A percentile compares a stretch with the other conserved stretches of the same genome.
These are phyloP conservation scores for Polyporus arcularius DNA, from an alignment of 768 basidiomycete genomes.

Conservation along the genomic window DNA sequence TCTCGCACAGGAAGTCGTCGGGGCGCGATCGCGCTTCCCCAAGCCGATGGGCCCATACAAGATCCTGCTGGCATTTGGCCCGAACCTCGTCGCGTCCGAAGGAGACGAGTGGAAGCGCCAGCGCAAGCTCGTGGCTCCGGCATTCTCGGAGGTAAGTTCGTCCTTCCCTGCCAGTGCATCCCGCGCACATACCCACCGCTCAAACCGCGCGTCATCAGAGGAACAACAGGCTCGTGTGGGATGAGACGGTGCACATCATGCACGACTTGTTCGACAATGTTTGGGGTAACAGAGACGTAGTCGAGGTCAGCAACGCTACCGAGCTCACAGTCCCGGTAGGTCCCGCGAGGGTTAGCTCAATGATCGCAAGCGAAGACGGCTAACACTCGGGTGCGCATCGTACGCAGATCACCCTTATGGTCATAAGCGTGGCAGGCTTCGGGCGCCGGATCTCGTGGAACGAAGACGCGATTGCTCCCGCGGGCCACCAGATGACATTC, in stretches of 20 bases:
- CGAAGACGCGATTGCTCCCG: constrained; percentile 41
- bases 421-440: constrained; percentile 60
- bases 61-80: constrained; percentile 51
- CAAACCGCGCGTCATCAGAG: constrained; percentile 17
- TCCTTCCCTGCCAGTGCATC: background rate
- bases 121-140: constrained; percentile 61
- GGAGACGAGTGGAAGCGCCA: constrained; percentile 68
- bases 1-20: constrained; percentile 48
- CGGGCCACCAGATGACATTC: constrained; percentile 42
- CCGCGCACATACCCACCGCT: background rate
- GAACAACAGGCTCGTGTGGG: constrained; percentile 42
- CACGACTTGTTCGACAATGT: constrained; percentile 39
- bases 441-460: constrained; percentile 52
- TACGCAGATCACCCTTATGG: constrained; percentile 53
- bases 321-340: constrained; percentile 57
- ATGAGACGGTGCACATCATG: constrained; percentile 36
- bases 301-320: constrained; percentile 47
- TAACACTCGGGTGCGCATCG: background rate
- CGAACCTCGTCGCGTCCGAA: constrained; percentile 66
- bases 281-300: constrained; percentile 44
- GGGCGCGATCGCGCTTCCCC: constrained; percentile 52
- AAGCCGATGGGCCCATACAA: constrained; percentile 54
- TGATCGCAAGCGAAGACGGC: too few species aligned
- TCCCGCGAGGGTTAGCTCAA: background rate
- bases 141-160: constrained; percentile 57